These are phyloP conservation scores for Plicaturopsis crispa DNA, from an alignment of 768 basidiomycete species.

Conservation along the genomic window DNA sequence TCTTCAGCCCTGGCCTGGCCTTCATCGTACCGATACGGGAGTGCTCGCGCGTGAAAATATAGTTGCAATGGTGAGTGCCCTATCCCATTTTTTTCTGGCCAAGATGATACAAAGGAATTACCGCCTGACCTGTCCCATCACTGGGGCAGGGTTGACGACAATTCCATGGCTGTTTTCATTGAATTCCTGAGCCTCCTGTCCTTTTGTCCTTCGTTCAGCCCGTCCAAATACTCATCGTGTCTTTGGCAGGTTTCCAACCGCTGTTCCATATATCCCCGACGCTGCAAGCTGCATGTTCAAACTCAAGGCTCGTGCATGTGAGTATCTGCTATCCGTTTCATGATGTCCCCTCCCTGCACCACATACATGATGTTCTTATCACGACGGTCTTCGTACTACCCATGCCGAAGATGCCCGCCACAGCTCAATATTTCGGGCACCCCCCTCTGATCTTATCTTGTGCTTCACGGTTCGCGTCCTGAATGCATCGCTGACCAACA, in stretches of 20 bases:
- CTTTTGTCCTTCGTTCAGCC: constrained; percentile 1
- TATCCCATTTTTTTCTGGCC: constrained; percentile 11
- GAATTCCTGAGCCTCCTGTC: constrained; percentile 41
- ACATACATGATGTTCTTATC: constrained; percentile 60
- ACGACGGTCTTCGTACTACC: constrained; percentile 89
- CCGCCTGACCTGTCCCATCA: constrained; percentile 59
- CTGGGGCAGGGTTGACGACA: constrained; percentile 53
- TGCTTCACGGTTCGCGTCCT: not conserved
- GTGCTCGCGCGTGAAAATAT: too few species aligned
- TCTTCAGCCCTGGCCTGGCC: not conserved
- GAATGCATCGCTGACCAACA: constrained; percentile 4
- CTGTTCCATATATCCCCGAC: not conserved
- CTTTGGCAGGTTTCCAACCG: not conserved
- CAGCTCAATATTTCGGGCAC: constrained; percentile 83
- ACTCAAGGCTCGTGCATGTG: constrained; percentile 22
- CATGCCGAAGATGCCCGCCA: constrained; percentile 90
- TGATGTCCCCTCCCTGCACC: constrained; percentile 2
- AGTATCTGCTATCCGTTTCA: constrained; percentile 14
- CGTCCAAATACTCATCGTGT: not conserved
- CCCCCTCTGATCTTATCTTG: constrained; percentile 52
- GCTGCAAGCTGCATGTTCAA: not conserved
- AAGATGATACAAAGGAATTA: constrained; percentile 78
- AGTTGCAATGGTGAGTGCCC: constrained; percentile 35
- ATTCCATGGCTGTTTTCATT: constrained; percentile 78
- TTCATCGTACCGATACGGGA: not conserved